phyloP scores from a whole-genome alignment of 2,329 filamentous ascomycete genomes.

The Cladobotryum mycophilum region DNA sequence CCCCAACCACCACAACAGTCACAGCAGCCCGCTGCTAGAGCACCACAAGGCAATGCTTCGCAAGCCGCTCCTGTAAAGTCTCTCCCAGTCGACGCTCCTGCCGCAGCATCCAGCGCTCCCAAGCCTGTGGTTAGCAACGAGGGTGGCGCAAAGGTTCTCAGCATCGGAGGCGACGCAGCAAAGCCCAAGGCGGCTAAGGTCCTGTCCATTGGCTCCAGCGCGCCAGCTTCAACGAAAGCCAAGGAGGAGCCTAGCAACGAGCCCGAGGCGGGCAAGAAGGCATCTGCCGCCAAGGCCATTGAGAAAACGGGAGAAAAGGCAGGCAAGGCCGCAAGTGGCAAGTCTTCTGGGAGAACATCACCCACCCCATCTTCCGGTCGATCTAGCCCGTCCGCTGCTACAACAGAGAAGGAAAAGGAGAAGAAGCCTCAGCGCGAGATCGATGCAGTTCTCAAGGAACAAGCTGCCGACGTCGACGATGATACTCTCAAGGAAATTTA shows the following conservation, averaged over 20 bases:
- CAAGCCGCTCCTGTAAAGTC: conserved; percentile 39
- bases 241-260: conserved; percentile 44
- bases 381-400: conserved; percentile 62
- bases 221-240: conserved; percentile 29
- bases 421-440: conserved; percentile 56
- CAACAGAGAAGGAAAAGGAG: conserved; percentile 49
- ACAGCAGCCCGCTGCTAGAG: conserved; percentile 19
- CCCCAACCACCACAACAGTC: conserved; percentile 11
- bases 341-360: conserved; percentile 62
- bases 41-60: conserved; percentile 29
- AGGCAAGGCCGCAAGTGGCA: conserved; percentile 35
- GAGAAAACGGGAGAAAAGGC: conserved; percentile 75
- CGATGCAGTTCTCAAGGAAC: conserved; percentile 80
- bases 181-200: conserved; percentile 45
- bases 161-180: conserved; percentile 57
- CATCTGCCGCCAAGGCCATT: conserved; percentile 80
- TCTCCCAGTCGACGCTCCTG: conserved; percentile 27
- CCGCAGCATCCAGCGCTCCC: conserved; percentile 37
- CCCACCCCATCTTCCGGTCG: conserved; percentile 78
- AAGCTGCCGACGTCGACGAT: conserved; percentile 65
- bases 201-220: conserved; percentile 35
- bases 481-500: conserved; percentile 87
- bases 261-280: conserved; percentile 71
- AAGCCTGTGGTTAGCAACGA: conserved; percentile 50
- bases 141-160: conserved; percentile 57